Evolutionary conservation across 495 filamentous ascomycete species (phyloP).

Genomic region (Lasiosphaeria ovina): DNA sequence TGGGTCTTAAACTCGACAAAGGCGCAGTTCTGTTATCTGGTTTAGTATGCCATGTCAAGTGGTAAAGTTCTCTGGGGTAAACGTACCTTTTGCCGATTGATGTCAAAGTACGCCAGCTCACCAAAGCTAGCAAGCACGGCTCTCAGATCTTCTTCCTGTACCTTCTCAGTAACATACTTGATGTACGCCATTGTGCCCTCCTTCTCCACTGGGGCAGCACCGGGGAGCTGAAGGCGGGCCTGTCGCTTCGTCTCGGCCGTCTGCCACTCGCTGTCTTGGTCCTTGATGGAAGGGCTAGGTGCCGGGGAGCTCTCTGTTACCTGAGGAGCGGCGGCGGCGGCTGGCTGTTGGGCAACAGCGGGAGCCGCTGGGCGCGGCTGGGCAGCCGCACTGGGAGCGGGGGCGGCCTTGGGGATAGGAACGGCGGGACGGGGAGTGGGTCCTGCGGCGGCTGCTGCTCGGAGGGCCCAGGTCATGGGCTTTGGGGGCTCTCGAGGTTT

Average conservation of each 20-base stretch:
- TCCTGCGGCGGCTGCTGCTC: conserved; percentile 53
- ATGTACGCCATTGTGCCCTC: conserved; percentile 77
- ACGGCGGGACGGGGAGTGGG: conserved; percentile 44
- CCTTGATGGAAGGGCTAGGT: conserved; percentile 35
- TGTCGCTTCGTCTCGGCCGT: conserved; percentile 84
- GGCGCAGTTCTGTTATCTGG: conserved; percentile 74
- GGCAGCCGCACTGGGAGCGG: conserved; percentile 39
- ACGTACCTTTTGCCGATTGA: conserved; percentile 84
- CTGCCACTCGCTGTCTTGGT: conserved; percentile 66
- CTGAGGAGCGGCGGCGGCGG: conserved; percentile 34
- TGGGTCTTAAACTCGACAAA: conserved; percentile 87
- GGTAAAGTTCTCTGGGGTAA: neutral
- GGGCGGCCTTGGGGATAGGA: conserved; percentile 44
- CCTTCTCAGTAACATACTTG: conserved; percentile 87
- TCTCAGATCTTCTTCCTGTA: conserved; percentile 66
- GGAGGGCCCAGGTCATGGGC: conserved; percentile 89
- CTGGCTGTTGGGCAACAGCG: conserved; percentile 26
- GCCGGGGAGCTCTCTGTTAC: conserved; percentile 30
- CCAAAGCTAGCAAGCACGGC: conserved; percentile 68
- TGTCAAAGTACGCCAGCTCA: conserved; percentile 80
- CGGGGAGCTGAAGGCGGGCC: conserved; percentile 58
- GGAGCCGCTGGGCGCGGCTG: conserved; percentile 29
- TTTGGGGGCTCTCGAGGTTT: conserved; percentile 46
- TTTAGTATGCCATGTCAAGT: conserved; percentile 20
- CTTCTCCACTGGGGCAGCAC: conserved; percentile 54